These are phyloP conservation scores for Candida buenavistaensis DNA, from an alignment of 1,139 yeast genomes.

Conservation along the genomic window DNA sequence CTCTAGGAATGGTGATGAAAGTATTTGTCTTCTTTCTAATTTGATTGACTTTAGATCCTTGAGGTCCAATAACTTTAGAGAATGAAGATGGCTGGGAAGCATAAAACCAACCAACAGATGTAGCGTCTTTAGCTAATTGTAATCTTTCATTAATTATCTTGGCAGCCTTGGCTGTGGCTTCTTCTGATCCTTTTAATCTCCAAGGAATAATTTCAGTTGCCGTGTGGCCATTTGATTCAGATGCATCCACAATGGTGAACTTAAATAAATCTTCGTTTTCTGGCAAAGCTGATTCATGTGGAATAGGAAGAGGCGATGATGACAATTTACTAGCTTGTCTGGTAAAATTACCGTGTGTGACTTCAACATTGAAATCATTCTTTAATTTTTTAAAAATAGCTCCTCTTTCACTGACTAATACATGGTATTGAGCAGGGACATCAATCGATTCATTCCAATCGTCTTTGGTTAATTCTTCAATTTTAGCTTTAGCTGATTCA, in stretches of 20 bases:
- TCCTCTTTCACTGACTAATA: constrained; percentile 69
- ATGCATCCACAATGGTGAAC: constrained; percentile 35
- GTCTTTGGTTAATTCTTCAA: constrained; percentile 53
- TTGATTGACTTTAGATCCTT: constrained; percentile 65
- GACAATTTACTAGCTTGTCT: constrained; percentile 55
- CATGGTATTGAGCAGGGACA: constrained; percentile 60
- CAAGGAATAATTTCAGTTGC: constrained; percentile 52
- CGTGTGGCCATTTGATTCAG: constrained; percentile 19
- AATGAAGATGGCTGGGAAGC: constrained; percentile 34
- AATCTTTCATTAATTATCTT: constrained; percentile 35
- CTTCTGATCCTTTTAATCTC: constrained; percentile 57
- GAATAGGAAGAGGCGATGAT: constrained; percentile 39
- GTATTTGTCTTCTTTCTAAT: constrained; percentile 62
- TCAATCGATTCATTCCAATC: constrained; percentile 48
- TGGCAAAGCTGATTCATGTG: constrained; percentile 53
- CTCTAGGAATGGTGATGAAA: constrained; percentile 65
- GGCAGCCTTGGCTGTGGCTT: constrained; percentile 39
- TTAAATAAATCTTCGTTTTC: constrained; percentile 27
- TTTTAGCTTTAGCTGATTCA: constrained; percentile 54
- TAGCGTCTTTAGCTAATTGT: constrained; percentile 34
- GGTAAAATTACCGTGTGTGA: constrained; percentile 58
- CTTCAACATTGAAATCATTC: constrained; percentile 56
- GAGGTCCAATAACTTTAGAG: constrained; percentile 72
- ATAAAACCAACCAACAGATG: constrained; percentile 40
- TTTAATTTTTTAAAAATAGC: constrained; percentile 60